phyloP scores from a whole-genome alignment of 148 eudicot species.

The Limonium bicolor region DNA sequence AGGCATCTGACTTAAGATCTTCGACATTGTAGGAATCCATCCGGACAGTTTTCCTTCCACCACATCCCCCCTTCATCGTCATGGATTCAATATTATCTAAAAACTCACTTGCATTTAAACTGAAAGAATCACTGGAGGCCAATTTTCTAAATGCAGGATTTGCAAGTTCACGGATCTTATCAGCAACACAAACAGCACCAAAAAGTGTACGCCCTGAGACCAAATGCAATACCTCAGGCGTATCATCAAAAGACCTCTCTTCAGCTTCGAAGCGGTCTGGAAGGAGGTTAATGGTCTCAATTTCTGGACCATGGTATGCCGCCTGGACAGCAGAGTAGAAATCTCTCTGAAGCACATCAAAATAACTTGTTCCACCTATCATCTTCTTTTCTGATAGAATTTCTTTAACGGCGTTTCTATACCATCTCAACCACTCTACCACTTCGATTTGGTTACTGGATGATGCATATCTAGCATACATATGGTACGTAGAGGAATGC shows the following conservation, averaged over 20 bases:
- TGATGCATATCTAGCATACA: conserved; percentile 27
- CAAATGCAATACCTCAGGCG: conserved; percentile 84
- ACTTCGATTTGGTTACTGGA: conserved; percentile 71
- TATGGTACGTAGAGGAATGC: conserved; percentile 34
- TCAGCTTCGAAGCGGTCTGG: conserved; percentile 94
- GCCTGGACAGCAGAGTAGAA: conserved; percentile 78
- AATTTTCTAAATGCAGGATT: conserved; percentile 21
- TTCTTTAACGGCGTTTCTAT: conserved; percentile 58
- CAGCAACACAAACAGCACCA: conserved; percentile 60
- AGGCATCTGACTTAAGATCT: conserved; percentile 32
- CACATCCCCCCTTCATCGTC: conserved; percentile 6
- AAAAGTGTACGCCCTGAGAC: conserved; percentile 94
- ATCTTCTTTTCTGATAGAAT: conserved; percentile 57
- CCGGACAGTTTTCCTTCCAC: conserved; percentile 5
- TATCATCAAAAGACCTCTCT: conserved; percentile 59
- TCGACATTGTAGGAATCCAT: conserved; percentile 3
- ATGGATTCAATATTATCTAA: conserved; percentile 12
- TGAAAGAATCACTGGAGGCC: conserved; percentile 14
- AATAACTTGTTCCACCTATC: conserved; percentile 68
- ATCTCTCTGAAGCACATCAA: conserved; percentile 66
- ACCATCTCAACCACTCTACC: conserved; percentile 96
- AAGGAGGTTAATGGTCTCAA: conserved; percentile 57
- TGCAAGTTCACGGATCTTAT: conserved; percentile 39
- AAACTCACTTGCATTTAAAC: conserved; percentile 11
- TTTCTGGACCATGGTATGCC: conserved; percentile 84